Evolutionary conservation across 2,329 filamentous ascomycete genomes (phyloP), one percentile per base, ranked within the genome.

Genomic region (Colletotrichum sp.): DNA sequence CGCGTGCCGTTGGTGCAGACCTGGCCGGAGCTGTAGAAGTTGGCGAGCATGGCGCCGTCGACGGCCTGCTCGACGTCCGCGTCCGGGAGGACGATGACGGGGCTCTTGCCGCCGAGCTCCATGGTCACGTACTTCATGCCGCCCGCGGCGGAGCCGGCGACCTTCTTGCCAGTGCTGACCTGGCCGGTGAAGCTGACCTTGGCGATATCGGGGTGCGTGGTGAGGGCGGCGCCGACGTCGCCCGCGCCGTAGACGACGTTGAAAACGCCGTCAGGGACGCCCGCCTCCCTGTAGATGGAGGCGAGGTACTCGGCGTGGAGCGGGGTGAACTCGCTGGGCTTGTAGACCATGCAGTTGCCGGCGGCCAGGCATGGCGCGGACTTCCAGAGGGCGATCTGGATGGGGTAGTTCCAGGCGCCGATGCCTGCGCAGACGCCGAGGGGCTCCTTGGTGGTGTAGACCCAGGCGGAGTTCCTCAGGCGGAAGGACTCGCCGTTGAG

Each of bases 1-100:
- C 96, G 90, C 2, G 96, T 98, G 66, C 96, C 96, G 83, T 98
- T 98, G 67, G 96, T 98, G 89, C 96, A 98, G 67, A 98, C 95
- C 85, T 98, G 96, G 34, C 96, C 96, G 0, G 94, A 95, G 79
- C 94, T 96, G 89, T 95, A 98, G 87, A 98, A 98, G 85, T 98
- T 98, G 80, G 95, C 96, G 89, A 98, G 95, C 94, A 98, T 96
- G 78, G 95, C 95, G 34, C 95, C 94, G 81, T 98, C 93, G 39
- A 95, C 96, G n/a, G 96, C 96, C 80, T 92, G 91, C 62, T 95
- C 93, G 24, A 96, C 84, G 68, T 95, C 92, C 18, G 94, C 94
- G 81, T 98, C 95, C 1, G 95, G 94, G 1, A 98, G 91, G 63
- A 98, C 89, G 67, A 98, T 88, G 57, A 95, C 88, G 1, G 95